A percentile compares a stretch with the other conserved stretches of the same genome.
Evolutionary conservation across 2,329 filamentous ascomycete species (phyloP).

Genomic region (Epichloe aotearoae): DNA sequence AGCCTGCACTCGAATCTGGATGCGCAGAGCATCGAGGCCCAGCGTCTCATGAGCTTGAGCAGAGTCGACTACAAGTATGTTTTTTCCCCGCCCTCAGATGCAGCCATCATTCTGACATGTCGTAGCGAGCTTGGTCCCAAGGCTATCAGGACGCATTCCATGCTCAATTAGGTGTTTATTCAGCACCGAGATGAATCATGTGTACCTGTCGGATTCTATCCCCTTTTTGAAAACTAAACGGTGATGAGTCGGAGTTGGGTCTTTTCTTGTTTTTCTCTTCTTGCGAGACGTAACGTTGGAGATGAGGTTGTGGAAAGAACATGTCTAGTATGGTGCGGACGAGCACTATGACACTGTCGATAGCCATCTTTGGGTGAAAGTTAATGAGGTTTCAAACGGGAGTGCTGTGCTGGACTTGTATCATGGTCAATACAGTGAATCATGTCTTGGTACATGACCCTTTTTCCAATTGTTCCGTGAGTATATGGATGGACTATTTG

Average conservation of each 20-base stretch:
- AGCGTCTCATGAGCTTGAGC: constrained; percentile 42
- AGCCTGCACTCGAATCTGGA: constrained; percentile 45
- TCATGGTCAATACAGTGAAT: background rate
- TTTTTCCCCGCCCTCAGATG: background rate
- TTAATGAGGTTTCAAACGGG: no score
- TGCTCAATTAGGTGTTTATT: constrained; percentile 28
- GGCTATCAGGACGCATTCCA: constrained; percentile 38
- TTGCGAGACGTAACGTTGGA: no score
- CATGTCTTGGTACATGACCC: no score
- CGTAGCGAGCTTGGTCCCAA: constrained; percentile 40
- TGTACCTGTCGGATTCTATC: no score
- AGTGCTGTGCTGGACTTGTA: background rate
- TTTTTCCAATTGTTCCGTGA: no score
- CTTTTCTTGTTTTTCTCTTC: background rate
- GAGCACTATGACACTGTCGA: no score
- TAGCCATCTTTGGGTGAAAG: no score
- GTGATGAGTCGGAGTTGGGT: background rate
- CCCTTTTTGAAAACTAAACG: background rate
- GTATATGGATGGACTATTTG: no score
- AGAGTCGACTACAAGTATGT: constrained; percentile 50
- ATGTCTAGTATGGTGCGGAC: no score
- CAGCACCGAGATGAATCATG: no score
- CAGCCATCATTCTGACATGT: no score
- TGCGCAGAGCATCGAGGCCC: constrained; percentile 34
- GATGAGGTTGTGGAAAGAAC: no score